Percentiles rank a stretch among this genome's conserved stretches.
Conservation (phyloP, 2,329 filamentous ascomycete genomes). For the Ophiostoma triangulosporum region DNA sequence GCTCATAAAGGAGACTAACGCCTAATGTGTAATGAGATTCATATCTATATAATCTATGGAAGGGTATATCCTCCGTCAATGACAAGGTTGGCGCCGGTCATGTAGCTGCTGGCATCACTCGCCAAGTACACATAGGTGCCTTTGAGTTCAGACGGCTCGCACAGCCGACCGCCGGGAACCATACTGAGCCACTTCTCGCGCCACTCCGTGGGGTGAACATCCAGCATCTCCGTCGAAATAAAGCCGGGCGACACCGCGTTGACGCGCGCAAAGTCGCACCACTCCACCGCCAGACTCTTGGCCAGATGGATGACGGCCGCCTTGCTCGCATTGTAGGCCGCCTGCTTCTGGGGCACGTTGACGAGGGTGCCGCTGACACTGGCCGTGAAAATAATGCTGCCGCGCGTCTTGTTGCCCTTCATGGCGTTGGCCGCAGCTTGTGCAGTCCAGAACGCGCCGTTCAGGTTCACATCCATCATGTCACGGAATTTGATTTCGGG, state of each 20-base stretch:
- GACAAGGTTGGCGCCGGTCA: constrained; percentile 59
- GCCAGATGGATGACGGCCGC: constrained; percentile 47
- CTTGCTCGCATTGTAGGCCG: constrained; percentile 62
- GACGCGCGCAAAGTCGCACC: constrained; percentile 59
- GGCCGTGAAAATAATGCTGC: constrained; percentile 65
- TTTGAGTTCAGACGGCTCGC: constrained; percentile 61
- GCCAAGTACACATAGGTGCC: constrained; percentile 72
- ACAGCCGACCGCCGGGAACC: constrained; percentile 72
- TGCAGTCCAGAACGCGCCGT: constrained; percentile 67
- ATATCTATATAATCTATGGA: background rate
- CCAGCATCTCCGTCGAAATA: constrained; percentile 58
- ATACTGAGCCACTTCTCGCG: constrained; percentile 65
- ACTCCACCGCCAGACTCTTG: constrained; percentile 63
- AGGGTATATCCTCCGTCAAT: constrained; percentile 57
- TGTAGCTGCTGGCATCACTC: constrained; percentile 74
- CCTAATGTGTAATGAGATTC: background rate
- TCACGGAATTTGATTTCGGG: constrained; percentile 51
- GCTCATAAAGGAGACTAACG: background rate
- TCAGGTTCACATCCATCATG: constrained; percentile 58
- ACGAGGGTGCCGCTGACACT: constrained; percentile 68
- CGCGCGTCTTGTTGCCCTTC: constrained; percentile 41
- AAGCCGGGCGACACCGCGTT: constrained; percentile 69
- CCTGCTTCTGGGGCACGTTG: constrained; percentile 63
- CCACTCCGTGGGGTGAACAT: constrained; percentile 49
- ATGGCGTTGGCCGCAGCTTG: constrained; percentile 51